Conservation (phyloP, 129 eudicot genomes). For the Cynara cardunculus region DNA sequence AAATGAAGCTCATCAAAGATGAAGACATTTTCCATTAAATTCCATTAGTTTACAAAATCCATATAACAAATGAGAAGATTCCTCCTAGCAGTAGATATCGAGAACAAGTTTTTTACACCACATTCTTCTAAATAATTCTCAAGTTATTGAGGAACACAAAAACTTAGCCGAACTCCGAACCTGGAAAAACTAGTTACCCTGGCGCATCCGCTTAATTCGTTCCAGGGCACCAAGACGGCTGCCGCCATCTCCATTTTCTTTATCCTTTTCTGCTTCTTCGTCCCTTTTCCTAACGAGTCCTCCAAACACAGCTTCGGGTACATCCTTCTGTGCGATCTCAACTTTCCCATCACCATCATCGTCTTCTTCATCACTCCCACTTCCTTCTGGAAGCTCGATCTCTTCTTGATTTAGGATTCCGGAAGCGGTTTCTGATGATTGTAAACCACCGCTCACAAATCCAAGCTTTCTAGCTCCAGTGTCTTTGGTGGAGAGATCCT, state of each 20-base stretch:
- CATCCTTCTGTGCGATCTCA: conserved; percentile 73
- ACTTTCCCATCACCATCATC: conserved; percentile 42
- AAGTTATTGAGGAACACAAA: neutral
- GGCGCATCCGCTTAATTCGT: conserved; percentile 66
- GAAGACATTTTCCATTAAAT: neutral
- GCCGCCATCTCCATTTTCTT: conserved; percentile 38
- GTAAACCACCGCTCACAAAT: conserved; percentile 74
- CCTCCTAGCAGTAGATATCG: neutral
- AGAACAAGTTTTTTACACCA: conserved; percentile 15
- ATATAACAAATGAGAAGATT: neutral
- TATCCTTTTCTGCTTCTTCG: conserved; percentile 30
- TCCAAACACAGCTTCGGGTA: conserved; percentile 79
- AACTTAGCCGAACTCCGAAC: neutral
- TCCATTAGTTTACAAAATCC: neutral
- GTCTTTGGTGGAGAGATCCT: conserved; percentile 31
- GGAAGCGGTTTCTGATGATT: conserved; percentile 31
- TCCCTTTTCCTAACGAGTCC: conserved; percentile 55
- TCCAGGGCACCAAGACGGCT: conserved; percentile 73
- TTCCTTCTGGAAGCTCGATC: conserved; percentile 86
- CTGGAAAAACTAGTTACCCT: conserved; percentile 28
- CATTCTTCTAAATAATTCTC: conserved; percentile 13
- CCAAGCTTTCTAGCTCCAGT: conserved; percentile 38
- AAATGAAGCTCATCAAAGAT: neutral
- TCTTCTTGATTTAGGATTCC: conserved; percentile 61
- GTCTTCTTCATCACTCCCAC: conserved; percentile 56